Evolutionary conservation across 116 monocot genomes (phyloP), one percentile per base, ranked within the genome.

Genomic region (Phalaenopsis hybrid): DNA sequence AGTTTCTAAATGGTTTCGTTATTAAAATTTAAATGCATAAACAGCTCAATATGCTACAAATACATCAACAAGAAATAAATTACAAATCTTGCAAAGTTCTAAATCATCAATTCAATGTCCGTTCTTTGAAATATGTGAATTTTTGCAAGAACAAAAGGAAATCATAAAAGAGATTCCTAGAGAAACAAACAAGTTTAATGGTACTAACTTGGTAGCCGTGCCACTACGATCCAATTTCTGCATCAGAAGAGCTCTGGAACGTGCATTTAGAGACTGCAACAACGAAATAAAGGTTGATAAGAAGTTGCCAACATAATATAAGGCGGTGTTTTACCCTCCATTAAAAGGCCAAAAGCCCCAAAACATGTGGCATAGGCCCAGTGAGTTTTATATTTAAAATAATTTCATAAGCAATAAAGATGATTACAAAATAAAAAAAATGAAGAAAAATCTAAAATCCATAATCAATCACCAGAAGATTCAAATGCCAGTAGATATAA

Each of bases 191-290:
- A 63, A 72, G n/a, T 1, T 74, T 11, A 63, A 6, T 57, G 46
- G 67, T 73, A 67, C 58, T 76, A 75, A 96, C 96, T 90, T 87
- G 58, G 85, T 81, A 59, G 90, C 79, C 68, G 84, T 91, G 76
- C 97, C 94, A 88, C 86, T 94, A 25, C 97, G 88, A 74, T 94
- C 97, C 87, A 97, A 88, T 81, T 97, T 97, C 86, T 90, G 91
- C 97, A 97, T 97, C 20, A 97, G 90, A 46, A 90, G 81, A 80
- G 97, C 97, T 86, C 97, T 92, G 20, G 97, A 97, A 2, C 84
- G 90, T 76, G 97, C 94, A 89, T 97, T 92, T 75, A 97, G 61
- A 79, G 90, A 83, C 96, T 97, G 89, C 81, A 88, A 44, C 33
- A 18, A 77, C 57, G 4, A 5, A 72, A 72, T 34, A 0, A 72